Base-by-base conservation (phyloP, 306 rosid genomes). In the Lathyrus oleraceus region DNA sequence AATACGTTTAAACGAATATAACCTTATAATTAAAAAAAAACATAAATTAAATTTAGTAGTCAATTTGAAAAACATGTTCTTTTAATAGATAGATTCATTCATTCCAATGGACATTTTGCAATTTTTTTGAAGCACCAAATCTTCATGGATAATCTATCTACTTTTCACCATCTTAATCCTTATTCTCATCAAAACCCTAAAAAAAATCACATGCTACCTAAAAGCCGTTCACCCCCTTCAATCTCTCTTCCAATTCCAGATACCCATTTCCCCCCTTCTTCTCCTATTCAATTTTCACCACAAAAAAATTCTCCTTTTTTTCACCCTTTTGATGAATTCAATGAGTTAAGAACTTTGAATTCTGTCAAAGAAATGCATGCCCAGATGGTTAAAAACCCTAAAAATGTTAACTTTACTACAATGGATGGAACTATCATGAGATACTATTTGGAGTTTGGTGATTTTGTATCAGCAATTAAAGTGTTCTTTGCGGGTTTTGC, bases 321-420 rank as follows among this genome's bases (percentile, higher is more conserved):
- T 60, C 58, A 78, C 42, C 44, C 75, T 71, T 63, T 76, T 63
- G 72, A 71, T 45, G 72, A 60, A 32, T 45, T 76, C 54, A 64
- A 70, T 59, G 74, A 78, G 68, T 23, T 65, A 47, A 81, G 51
- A 72, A 79, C 82, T 73, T 64, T 85, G 83, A 75, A 45, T 75
- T 89, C 85, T 43, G 82, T 83, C 11, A 81, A 76, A 45, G 84
- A 40, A 59, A 2, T 79, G 48, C 96, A 83, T 83, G 86, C 92
- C 79, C 87, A 73, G 72, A 73, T 78, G 69, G 25, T 85, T 5
- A 89, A 89, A 85, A 60, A 49, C 77, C 65, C 84, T 20, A 65
- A 78, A 57, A 78, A 53, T 49, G 65, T 39, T 28, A 81, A 23
- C 65, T 70, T 75, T 62, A 78, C 43, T 12, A 8, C 78, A 59